Base-by-base conservation (phyloP, 805 yeast genomes). In the Barnettozyma pratensis region DNA sequence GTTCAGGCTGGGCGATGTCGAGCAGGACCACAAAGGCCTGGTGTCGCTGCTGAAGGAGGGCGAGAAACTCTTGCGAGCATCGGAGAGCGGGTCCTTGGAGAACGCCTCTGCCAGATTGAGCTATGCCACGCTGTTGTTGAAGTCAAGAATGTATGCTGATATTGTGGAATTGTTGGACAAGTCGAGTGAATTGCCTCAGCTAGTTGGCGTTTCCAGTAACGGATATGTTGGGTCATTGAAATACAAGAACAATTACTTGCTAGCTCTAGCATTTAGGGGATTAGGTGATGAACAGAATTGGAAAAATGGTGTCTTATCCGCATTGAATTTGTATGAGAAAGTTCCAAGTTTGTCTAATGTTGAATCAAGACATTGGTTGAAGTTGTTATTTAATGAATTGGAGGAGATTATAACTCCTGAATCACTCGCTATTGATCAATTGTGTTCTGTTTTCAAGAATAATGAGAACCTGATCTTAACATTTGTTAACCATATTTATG, bases 311-410 rank as follows among this genome's bases (percentile, higher is more conserved):
- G 29, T 57, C 39, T n/a, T 52, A 6, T 25, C 28, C 2, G 56
- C 55, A 6, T 34, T 61, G 37, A 56, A 55, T 40, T 12, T 47
- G 5, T 50, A 45, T 37, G 26, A 39, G 1, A 31, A 35, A 6
- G 25, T 56, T 7, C 64, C 65, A 9, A 39, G 44, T 3, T 30
- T 44, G 4, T 56, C 63, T 6, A 38, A 59, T 10, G 39, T 61
- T 19, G 62, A 59, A 44, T 51, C 59, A 3, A 44, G 32, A 3
- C 32, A 42, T 4, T 61, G 64, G 65, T 45, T 60, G 25, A 19
- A 46, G 10, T 25, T 31, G 26, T 34, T 56, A 6, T 60, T 49
- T 46, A 40, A 44, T 37, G 34, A 47, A 30, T 34, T 54, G 14
- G 19, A 29, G 7, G 37, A 42, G 3, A 19, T 47, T 19, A 11